Evolutionary conservation across 345 rosid species (phyloP), one percentile per base, ranked within the genome.

Genomic region (Jatropha curcas): DNA sequence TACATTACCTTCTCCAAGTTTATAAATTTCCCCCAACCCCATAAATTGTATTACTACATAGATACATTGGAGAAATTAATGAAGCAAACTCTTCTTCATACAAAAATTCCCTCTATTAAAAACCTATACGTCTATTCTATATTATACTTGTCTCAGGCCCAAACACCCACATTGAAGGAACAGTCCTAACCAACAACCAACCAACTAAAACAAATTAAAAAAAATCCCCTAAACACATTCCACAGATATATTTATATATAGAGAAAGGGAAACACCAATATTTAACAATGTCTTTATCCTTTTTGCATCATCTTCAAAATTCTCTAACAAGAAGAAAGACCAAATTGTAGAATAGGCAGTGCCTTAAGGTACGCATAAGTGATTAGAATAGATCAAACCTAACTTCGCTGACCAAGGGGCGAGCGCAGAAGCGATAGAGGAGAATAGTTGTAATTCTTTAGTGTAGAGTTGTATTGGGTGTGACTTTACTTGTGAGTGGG

Each of bases 321-420:
- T n/a, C n/a, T n/a, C n/a, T n/a, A n/a, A n/a, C n/a, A n/a, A n/a
- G n/a, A n/a, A n/a, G n/a, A 70, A 78, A 52, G 70, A 75, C 82
- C 80, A 71, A 60, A 55, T 64, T 72, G 31, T 57, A 52, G 27
- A 43, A 33, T 34, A 63, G 71, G 46, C 66, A 77, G 31, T 70
- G 27, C 22, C n/a, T 59, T 56, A 50, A 24, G 37, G 25, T 65
- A n/a, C n/a, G n/a, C n/a, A n/a, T n/a, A n/a, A 59, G 30, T 45
- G 5, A 25, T 34, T 9, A 57, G 72, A 57, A 56, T 33, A 58
- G 65, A 74, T 41, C 43, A 75, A 63, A 70, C 74, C 80, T 41
- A 52, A 65, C 79, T 79, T 81, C 34, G 75, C 76, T 73, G 84
- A 83, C 77, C 71, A 31, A 19, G 74, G 73, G 76, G 79, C 41